Evolutionary conservation across 306 rosid genomes (phyloP), one percentile per base, ranked within the genome.

Genomic region (Trifolium repens): DNA sequence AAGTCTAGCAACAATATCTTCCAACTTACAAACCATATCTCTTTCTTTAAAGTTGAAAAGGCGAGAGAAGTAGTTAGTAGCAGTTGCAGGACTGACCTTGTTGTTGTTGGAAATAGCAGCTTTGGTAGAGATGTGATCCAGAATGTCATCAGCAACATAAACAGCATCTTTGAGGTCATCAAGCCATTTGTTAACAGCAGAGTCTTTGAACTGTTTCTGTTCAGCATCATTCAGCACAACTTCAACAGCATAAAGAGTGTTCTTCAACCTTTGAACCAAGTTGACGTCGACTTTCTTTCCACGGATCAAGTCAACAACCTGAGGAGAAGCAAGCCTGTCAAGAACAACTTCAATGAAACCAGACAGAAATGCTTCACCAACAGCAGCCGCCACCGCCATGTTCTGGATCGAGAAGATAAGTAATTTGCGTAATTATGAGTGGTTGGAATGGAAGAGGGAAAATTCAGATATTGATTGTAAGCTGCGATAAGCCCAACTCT

Each of bases 151-250:
- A 34, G 74, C 74, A n/a, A 30, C 5, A 7, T 61, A 77, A 10
- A 72, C 15, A 9, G 82, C 78, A 64, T 79, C 78, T 63, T 42
- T 79, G 37, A 79, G 83, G 6, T 73, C 63, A 57, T 55, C 71
- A 0, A 80, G 73, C 88, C 88, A 85, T 0, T 9, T 68, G 77
- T 73, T 81, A 16, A 81, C 84, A 0, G 50, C 64, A 0, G 55
- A 59, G 50, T 53, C 26, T 5, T 9, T 32, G 7, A 85, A 26
- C 54, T 85, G 82, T 39, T 81, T 78, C 26, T 16, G 58, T 42
- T 85, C 85, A 1, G 88, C 83, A 64, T 84, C 85, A 4, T 78
- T 67, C 1, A 84, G 66, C 55, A 81, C 68, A 0, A 13, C 55
- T 10, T 54, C 60, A 14, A 55, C 76, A 2, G 74, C 58, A 52